Evolutionary conservation across 148 eudicot genomes (phyloP).

Genomic region (Hydrangea macrophylla): DNA sequence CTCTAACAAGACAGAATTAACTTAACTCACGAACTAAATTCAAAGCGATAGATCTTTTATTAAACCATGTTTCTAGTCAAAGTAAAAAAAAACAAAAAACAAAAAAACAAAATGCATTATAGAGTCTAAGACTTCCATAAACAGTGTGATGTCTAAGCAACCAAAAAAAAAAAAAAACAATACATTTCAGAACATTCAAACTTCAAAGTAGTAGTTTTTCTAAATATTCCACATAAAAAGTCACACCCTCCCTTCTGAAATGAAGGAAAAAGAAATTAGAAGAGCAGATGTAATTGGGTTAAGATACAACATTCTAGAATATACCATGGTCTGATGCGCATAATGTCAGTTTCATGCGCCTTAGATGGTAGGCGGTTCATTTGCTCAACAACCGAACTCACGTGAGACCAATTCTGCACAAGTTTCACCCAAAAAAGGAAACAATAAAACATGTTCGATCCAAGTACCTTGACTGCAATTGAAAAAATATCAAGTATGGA

Average conservation of each 20-base stretch:
- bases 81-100: not conserved
- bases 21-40: not conserved
- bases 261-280: not conserved
- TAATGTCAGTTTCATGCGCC: slow-evolving; percentile 80
- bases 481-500: not conserved
- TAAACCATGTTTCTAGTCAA: not conserved
- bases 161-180: not conserved
- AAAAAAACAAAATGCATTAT: no score
- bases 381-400: slow-evolving; percentile 61
- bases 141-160: not conserved
- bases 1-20: not conserved
- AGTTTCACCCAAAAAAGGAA: slow-evolving; percentile 4
- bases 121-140: no score
- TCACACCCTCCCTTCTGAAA: not conserved
- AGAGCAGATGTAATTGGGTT: not conserved
- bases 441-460: not conserved
- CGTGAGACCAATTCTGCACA: slow-evolving; percentile 87
- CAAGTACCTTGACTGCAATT: not conserved
- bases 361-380: slow-evolving; percentile 66
- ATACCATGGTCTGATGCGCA: slow-evolving; percentile 91
- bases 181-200: not conserved
- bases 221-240: not conserved
- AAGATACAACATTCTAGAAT: slow-evolving; percentile 1
- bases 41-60: not conserved
- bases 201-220: not conserved